Conservation (phyloP, 2,329 filamentous ascomycete species). For the Colletotrichum brevisporum region DNA sequence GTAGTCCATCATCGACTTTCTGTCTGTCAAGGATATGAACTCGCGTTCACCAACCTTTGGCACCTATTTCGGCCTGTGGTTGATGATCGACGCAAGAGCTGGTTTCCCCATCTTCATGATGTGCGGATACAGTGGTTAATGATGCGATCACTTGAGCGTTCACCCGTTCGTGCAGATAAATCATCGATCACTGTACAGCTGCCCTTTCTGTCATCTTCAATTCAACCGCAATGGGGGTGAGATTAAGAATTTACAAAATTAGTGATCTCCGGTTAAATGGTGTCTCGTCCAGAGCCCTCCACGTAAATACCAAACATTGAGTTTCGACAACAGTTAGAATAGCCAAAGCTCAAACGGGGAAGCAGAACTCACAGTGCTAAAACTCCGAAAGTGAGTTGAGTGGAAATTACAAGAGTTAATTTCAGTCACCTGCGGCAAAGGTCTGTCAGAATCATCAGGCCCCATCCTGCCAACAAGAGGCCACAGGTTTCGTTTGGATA, state of each 20-base stretch:
- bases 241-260: background rate
- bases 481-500: background rate
- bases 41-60: background rate
- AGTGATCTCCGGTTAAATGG: background rate
- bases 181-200: background rate
- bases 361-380: background rate
- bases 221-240: background rate
- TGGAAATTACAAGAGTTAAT: constrained; percentile 21
- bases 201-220: constrained; percentile 9
- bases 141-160: constrained; percentile 8
- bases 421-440: background rate
- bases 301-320: background rate
- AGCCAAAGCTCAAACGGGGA: background rate
- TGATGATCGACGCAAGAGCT: constrained; percentile 8
- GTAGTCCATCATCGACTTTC: too few relatives aligned
- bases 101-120: background rate
- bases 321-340: background rate
- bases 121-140: background rate
- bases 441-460: background rate
- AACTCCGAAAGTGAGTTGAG: constrained; percentile 11
- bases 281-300: constrained; percentile 5
- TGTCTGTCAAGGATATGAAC: too few relatives aligned
- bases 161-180: background rate
- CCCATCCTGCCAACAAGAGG: background rate
- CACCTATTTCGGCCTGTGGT: background rate